These are phyloP conservation scores for Dryadomyces sulphureus DNA, from an alignment of 2,329 filamentous ascomycete genomes.

Conservation along the genomic window DNA sequence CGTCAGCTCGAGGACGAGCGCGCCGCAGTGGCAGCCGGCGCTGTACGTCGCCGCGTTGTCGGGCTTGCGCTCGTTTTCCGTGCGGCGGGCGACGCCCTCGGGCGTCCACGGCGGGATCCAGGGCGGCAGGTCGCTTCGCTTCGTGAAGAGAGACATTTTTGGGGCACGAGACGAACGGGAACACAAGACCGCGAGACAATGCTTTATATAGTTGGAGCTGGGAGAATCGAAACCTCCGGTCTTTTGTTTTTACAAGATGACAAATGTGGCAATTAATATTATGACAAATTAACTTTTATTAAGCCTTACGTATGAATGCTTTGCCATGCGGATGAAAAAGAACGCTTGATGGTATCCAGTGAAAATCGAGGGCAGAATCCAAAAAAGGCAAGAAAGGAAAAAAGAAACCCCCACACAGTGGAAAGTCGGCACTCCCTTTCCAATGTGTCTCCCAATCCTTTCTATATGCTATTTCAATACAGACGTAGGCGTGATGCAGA, in stretches of 20 bases:
- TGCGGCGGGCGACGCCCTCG: not conserved
- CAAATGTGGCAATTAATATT: too few relatives aligned
- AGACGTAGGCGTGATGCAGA: too few relatives aligned
- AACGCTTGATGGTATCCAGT: not conserved
- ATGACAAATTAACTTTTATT: not conserved
- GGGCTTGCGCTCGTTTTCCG: not conserved
- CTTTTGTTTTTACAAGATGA: not conserved
- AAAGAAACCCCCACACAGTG: not conserved
- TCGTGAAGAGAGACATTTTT: not conserved
- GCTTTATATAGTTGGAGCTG: not conserved
- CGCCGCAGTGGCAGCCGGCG: slow-evolving; percentile 37
- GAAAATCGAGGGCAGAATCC: not conserved
- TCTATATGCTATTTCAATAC: slow-evolving; percentile 4
- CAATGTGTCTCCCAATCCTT: not conserved
- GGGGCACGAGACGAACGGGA: not conserved
- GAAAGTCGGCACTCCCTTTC: too few relatives aligned
- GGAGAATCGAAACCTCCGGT: not conserved
- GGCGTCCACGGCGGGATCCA: not conserved
- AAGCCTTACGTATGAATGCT: not conserved
- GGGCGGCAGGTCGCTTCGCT: not conserved
- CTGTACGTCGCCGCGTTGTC: slow-evolving; percentile 23
- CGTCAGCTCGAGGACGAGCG: slow-evolving; percentile 30
- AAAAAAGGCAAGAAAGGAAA: not conserved
- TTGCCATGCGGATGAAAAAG: not conserved
- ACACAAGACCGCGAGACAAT: not conserved